Evolutionary conservation across 345 rosid genomes (phyloP).

Genomic region (Iberis pinnata): DNA sequence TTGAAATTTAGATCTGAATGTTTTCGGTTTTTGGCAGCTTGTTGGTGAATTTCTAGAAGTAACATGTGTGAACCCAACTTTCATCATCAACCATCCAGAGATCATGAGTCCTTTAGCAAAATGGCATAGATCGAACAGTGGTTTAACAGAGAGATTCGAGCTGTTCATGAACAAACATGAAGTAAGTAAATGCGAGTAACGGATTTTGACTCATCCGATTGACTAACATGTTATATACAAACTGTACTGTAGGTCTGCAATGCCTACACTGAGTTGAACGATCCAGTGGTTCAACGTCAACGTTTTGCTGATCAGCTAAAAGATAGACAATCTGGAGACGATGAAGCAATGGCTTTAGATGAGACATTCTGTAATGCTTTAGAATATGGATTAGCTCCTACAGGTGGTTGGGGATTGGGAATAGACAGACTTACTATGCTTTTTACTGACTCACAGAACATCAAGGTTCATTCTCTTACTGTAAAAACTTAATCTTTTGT

Average conservation of each 20-base stretch:
- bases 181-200: constrained; percentile 31
- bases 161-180: constrained; percentile 86
- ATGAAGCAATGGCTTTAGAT: constrained; percentile 95
- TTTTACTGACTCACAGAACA: constrained; percentile 86
- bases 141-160: constrained; percentile 90
- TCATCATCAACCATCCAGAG: constrained; percentile 63
- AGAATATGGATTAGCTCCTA: constrained; percentile 90
- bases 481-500: background rate
- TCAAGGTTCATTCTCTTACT: constrained; percentile 49
- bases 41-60: constrained; percentile 94
- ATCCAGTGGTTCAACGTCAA: constrained; percentile 90
- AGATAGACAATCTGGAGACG: constrained; percentile 94
- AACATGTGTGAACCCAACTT: constrained; percentile 84
- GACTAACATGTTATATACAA: background rate
- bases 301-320: constrained; percentile 91
- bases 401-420: constrained; percentile 97
- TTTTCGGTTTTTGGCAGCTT: constrained; percentile 41
- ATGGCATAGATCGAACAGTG: constrained; percentile 58
- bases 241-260: constrained; percentile 55
- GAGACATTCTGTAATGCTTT: constrained; percentile 85
- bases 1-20: background rate
- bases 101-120: constrained; percentile 32
- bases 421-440: constrained; percentile 84
- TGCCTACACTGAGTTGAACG: constrained; percentile 96
- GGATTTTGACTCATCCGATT: constrained; percentile 2